These are phyloP conservation scores for Setomelanomma holmii DNA, from an alignment of 2,329 filamentous ascomycete species.

Conservation along the genomic window DNA sequence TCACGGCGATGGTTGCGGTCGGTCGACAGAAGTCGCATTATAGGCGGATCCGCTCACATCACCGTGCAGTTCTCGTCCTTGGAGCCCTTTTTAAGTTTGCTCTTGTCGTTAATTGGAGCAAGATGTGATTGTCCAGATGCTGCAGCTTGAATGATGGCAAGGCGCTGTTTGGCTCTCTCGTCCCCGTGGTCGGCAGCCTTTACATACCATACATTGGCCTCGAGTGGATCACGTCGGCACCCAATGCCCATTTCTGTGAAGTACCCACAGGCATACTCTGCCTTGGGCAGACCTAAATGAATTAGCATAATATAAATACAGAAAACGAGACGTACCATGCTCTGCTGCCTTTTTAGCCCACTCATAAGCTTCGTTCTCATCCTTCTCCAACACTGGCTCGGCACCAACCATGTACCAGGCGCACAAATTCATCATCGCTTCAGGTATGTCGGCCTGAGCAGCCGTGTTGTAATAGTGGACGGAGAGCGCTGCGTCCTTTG, in stretches of 20 bases:
- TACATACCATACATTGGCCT: constrained; percentile 98
- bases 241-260: constrained; percentile 99
- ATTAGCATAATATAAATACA: constrained; percentile 14
- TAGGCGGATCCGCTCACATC: constrained; percentile 35
- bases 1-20: neutral
- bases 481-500: constrained; percentile 87
- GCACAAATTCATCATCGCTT: constrained; percentile 97
- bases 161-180: constrained; percentile 83
- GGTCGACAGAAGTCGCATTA: neutral
- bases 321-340: constrained; percentile 66
- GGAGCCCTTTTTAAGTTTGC: constrained; percentile 43
- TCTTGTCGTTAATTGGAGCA: constrained; percentile 25
- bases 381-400: constrained; percentile 88
- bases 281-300: constrained; percentile 66
- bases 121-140: constrained; percentile 62
- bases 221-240: constrained; percentile 89
- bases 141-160: constrained; percentile 86
- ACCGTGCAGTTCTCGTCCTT: constrained; percentile 50
- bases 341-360: constrained; percentile 91
- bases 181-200: constrained; percentile 92
- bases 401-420: constrained; percentile 99
- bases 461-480: constrained; percentile 98
- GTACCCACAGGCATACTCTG: constrained; percentile 95
- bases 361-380: constrained; percentile 94
- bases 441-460: constrained; percentile 80